Base-by-base conservation (phyloP, 306 rosid genomes). In the Prunus mume region DNA sequence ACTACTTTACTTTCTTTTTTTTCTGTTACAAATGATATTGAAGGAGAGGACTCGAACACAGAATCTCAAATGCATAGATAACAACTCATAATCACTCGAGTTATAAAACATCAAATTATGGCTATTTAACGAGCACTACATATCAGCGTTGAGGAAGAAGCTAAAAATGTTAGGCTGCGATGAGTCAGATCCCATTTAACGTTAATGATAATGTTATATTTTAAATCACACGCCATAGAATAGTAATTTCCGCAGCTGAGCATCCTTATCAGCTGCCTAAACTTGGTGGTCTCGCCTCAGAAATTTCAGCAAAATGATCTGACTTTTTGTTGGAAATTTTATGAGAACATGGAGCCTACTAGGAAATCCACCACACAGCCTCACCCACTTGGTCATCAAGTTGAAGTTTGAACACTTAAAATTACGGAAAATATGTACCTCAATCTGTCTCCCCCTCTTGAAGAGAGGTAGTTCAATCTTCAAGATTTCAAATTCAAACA, bases 401-500 rank as follows among this genome's bases (percentile, higher is more conserved):
- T 60, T 25, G 45, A 58, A 58, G 45, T 43, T 43, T 18, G n/a
- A 5, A 17, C 54, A 55, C 25, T 57, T n/a, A 32, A 12, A 0
- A 10, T 14, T 20, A 3, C 25, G 15, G 38, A 30, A n/a, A 52
- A 52, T 52, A 50, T 28, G 27, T n/a, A 10, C 25, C 6, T 11
- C 30, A 51, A 68, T 28, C 30, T 28, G 45, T 12, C 56, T 30
- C 68, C 12, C 9, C 9, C 5, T 20, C 47, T 12, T 0, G 20
- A 19, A 28, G 61, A 50, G 19, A 51, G 62, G 74, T 52, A 20
- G 74, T 51, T 50, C 25, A 1, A n/a, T 24, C 38, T 34, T 9
- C 55, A 52, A 6, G 22, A 1, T 22, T 54, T 46, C 34, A 19
- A 19, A 71, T 75, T 75, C 79, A 82, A 65, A 25, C 9, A 62